Base-by-base conservation (phyloP, 495 filamentous ascomycete species). In the Thermochaetoides thermophila region DNA sequence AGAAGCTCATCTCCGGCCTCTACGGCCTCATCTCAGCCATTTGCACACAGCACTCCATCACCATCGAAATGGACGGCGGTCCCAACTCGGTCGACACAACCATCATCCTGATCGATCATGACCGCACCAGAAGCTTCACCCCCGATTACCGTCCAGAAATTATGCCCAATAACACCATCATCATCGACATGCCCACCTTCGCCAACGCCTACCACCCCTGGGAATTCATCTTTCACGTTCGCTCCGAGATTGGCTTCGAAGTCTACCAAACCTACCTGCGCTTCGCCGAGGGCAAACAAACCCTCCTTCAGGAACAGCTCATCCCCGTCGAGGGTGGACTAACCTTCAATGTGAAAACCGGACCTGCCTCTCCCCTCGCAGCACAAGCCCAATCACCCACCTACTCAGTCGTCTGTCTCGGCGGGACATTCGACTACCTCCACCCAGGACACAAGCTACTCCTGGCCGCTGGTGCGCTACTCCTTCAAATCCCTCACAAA, bases 381-480 rank as follows among this genome's bases (percentile, higher is more conserved):
- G 25, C 45, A 3, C 50, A 45, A 19, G 50, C 56, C 1, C 27
- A 45, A 19, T 52, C 57, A 1, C 27, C 29, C 3, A 40, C 46
- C 10, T 53, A 63, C 33, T 32, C 49, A 9, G 48, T 56, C 4
- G 78, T 92, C 20, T 74, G 72, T n/a, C 74, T 96, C 20, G 89
- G 87, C 26, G 89, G 89, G 13, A 96, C 89, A 3, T 97, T 96
- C 52, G 89, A 97, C 55, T 83, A 96, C 56, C 71, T 97, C 23
- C 89, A 96, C 50, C 71, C 81, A 17, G 89, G 89, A n/a, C 89
- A 97, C 61, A 95, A 94, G 49, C 66, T 95, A 15, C 71, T 97
- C 5, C 63, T 97, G 22, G 87, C 86, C 6, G 86, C 86, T 44
- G 79, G 75, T 7, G 77, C 79, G 4, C 62, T 94, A 31, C 62